Conservation (phyloP, 768 basidiomycete genomes). For the Boletus reticulatus region DNA sequence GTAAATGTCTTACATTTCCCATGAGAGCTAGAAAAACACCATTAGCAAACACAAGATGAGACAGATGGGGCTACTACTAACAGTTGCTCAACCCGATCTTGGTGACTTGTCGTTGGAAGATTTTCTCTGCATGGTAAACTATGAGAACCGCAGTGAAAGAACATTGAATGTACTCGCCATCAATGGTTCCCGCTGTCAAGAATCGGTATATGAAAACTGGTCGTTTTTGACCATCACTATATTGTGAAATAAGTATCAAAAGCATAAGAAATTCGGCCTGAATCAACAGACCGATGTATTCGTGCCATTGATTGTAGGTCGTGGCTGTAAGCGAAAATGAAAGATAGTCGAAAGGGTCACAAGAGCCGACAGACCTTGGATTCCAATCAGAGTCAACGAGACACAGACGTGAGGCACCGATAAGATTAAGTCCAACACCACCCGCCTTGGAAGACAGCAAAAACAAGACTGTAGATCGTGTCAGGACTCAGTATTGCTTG, state of each 20-base stretch:
- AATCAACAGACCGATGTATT: slow-evolving; percentile 70
- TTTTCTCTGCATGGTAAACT: slow-evolving; percentile 59
- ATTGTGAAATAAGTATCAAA: slow-evolving; percentile 9
- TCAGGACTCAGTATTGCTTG: slow-evolving; percentile 1
- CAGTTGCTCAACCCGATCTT: slow-evolving; percentile 90
- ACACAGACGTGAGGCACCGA: slow-evolving; percentile 85
- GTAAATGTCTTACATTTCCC: slow-evolving; percentile 49
- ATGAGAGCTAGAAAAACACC: slow-evolving; percentile 53
- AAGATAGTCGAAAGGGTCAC: not conserved
- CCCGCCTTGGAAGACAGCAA: slow-evolving; percentile 94
- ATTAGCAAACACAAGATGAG: slow-evolving; percentile 7
- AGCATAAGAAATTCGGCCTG: not conserved
- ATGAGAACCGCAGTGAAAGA: not conserved
- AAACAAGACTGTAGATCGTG: slow-evolving; percentile 65
- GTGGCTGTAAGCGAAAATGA: slow-evolving; percentile 46
- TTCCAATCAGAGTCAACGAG: slow-evolving; percentile 95
- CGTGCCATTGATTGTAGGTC: slow-evolving; percentile 98
- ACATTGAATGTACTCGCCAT: slow-evolving; percentile 48
- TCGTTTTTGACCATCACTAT: slow-evolving; percentile 89
- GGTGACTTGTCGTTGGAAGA: slow-evolving; percentile 91
- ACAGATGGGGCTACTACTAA: slow-evolving; percentile 39
- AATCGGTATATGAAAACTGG: slow-evolving; percentile 90
- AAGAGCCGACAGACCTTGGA: slow-evolving; percentile 54
- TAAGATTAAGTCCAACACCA: slow-evolving; percentile 90
- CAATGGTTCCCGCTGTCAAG: slow-evolving; percentile 85